phyloP scores from a whole-genome alignment of 2,329 filamentous ascomycete genomes.

The Phialemoniopsis sp. region DNA sequence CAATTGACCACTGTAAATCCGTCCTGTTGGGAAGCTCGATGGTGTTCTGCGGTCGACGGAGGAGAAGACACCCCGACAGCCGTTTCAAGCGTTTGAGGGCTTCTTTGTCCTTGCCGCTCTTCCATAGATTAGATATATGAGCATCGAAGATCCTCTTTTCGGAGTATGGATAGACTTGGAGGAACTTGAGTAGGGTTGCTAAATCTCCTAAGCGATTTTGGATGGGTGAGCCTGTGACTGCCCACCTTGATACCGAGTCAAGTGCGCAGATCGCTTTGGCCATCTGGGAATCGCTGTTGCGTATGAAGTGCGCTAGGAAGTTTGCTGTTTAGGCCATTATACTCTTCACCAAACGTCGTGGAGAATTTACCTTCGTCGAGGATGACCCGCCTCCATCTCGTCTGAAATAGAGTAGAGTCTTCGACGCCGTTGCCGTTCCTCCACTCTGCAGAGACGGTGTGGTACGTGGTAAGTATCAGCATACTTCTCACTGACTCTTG shows the following conservation, averaged over 20 bases:
- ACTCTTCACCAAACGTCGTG: not conserved
- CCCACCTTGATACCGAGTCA: conserved; percentile 32
- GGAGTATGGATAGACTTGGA: conserved; percentile 29
- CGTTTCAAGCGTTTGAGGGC: conserved; percentile 32
- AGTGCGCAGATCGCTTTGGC: conserved; percentile 31
- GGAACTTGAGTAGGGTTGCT: conserved; percentile 34
- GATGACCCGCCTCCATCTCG: conserved; percentile 31
- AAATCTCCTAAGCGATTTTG: conserved; percentile 41
- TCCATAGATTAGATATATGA: conserved; percentile 33
- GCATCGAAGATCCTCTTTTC: conserved; percentile 29
- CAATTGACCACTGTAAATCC: conserved; percentile 26
- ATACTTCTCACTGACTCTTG: conserved; percentile 10
- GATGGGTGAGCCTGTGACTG: conserved; percentile 43
- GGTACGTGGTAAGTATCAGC: conserved; percentile 35
- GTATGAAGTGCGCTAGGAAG: conserved; percentile 32
- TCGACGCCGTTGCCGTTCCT: not conserved
- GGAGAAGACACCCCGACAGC: conserved; percentile 28
- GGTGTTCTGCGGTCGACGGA: conserved; percentile 31
- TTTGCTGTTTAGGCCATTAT: too few relatives aligned
- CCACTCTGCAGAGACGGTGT: conserved; percentile 32
- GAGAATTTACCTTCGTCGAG: conserved; percentile 28
- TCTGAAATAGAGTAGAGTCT: conserved; percentile 21
- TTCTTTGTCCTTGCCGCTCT: conserved; percentile 25
- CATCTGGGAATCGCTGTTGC: conserved; percentile 26
- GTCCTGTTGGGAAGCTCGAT: conserved; percentile 29